Evolutionary conservation across 208 protist species (phyloP).

Genomic region (Acanthamoeba culbertsoni): DNA sequence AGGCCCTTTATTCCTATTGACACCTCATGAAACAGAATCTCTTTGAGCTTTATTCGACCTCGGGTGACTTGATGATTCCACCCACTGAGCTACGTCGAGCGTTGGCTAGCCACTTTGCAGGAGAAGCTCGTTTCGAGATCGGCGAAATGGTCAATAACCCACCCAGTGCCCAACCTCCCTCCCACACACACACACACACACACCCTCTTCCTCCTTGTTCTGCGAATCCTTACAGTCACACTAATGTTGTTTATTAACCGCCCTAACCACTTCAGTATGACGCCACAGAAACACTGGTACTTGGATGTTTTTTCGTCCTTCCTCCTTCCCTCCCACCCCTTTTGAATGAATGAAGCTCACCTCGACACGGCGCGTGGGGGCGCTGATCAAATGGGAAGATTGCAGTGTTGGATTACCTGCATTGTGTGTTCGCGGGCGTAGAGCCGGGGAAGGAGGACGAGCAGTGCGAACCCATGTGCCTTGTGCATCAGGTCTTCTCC

Average conservation of each 20-base stretch:
- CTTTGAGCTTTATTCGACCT: background rate
- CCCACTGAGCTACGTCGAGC: background rate
- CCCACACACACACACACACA: background rate
- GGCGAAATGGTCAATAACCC: slow-evolving; percentile 31
- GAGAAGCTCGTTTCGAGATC: slow-evolving; percentile 1
- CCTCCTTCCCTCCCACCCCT: background rate
- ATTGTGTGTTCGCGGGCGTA: background rate
- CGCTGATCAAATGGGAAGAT: background rate
- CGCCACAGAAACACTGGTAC: slow-evolving; percentile 56
- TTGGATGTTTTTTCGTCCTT: background rate
- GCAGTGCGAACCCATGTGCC: background rate
- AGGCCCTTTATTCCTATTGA: background rate
- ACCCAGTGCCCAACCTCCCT: background rate
- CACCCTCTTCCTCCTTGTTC: background rate
- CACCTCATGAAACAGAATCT: background rate
- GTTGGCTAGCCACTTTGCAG: background rate
- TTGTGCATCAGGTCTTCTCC: slow-evolving; percentile 43
- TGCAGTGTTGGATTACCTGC: slow-evolving; percentile 4
- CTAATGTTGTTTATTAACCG: background rate
- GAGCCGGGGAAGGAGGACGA: slow-evolving; percentile 9
- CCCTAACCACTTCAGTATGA: slow-evolving; percentile 26
- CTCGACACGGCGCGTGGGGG: background rate
- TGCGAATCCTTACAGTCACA: background rate
- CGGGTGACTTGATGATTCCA: slow-evolving; percentile 39
- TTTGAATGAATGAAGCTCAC: background rate